phyloP scores from a whole-genome alignment of 1,139 yeast species.

The Geotrichum aggregatum region DNA sequence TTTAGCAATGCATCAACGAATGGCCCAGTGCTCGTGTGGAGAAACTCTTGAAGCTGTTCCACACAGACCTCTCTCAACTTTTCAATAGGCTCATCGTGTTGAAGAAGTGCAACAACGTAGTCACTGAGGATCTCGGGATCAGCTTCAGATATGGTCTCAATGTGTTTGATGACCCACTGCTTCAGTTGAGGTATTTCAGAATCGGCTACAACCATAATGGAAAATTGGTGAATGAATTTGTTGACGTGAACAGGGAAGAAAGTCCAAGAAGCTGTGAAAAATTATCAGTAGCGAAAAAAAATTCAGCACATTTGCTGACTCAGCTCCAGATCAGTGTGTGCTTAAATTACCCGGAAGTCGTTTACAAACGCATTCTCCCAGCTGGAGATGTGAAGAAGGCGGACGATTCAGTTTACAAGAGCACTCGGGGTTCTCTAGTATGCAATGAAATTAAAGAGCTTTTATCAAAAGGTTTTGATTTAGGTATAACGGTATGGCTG shows the following conservation, averaged over 20 bases:
- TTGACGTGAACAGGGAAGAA: constrained; percentile 1
- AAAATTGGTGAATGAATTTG: constrained; percentile 6
- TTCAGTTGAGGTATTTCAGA: constrained; percentile 28
- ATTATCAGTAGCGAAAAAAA: no score
- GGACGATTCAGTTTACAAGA: no score
- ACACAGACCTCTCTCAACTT: constrained; percentile 36
- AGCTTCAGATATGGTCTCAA: constrained; percentile 39
- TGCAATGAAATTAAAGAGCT: no score
- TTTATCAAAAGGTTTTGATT: no score
- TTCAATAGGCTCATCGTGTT: constrained; percentile 37
- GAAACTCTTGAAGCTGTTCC: constrained; percentile 41
- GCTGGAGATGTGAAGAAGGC: no score
- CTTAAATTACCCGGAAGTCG: background rate
- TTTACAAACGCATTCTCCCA: background rate
- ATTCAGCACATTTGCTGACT: background rate
- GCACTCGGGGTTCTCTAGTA: no score
- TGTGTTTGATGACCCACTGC: constrained; percentile 40
- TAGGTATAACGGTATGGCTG: no score
- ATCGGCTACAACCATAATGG: constrained; percentile 17
- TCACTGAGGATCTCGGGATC: constrained; percentile 46
- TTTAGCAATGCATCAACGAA: constrained; percentile 30
- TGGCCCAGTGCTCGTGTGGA: constrained; percentile 30
- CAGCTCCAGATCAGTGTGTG: no score
- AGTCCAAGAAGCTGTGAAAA: no score
- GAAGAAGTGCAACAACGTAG: constrained; percentile 44